Evolutionary conservation across 2,329 filamentous ascomycete species (phyloP).

Genomic region (Calonectria hawksworthii): DNA sequence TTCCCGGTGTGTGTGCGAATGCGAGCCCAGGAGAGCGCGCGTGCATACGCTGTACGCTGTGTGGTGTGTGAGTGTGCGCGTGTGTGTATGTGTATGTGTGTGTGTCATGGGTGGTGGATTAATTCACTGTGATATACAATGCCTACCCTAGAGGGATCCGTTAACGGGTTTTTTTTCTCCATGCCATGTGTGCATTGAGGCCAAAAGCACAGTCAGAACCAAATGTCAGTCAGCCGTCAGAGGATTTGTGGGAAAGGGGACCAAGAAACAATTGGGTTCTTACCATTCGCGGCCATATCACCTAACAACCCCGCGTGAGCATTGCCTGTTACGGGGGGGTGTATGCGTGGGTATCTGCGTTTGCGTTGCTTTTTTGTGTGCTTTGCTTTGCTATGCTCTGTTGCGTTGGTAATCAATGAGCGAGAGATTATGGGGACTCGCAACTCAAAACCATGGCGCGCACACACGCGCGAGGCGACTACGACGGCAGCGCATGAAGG

Average conservation of each 20-base stretch:
- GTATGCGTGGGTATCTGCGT: background rate
- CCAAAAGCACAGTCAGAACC: conserved; percentile 25
- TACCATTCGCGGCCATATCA: background rate
- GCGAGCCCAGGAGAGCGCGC: background rate
- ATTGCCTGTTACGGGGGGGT: background rate
- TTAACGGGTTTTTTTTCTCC: no score
- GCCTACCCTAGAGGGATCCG: conserved; percentile 18
- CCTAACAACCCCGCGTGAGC: background rate
- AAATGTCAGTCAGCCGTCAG: conserved; percentile 10
- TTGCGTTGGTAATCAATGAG: background rate
- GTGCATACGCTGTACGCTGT: background rate
- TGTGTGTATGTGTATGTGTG: background rate
- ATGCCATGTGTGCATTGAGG: background rate
- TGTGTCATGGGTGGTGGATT: background rate
- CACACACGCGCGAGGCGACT: background rate
- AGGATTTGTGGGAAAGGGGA: conserved; percentile 1
- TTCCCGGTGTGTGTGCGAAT: background rate
- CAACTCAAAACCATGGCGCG: no score
- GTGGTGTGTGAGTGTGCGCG: background rate
- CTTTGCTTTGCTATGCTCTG: background rate
- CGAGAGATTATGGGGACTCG: no score
- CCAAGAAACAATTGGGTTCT: background rate
- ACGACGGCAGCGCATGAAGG: background rate
- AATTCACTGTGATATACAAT: background rate
- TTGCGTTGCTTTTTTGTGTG: background rate